Evolutionary conservation across 108 stramenopile genomes (phyloP).

Genomic region (Pseudonitzschia pungens): DNA sequence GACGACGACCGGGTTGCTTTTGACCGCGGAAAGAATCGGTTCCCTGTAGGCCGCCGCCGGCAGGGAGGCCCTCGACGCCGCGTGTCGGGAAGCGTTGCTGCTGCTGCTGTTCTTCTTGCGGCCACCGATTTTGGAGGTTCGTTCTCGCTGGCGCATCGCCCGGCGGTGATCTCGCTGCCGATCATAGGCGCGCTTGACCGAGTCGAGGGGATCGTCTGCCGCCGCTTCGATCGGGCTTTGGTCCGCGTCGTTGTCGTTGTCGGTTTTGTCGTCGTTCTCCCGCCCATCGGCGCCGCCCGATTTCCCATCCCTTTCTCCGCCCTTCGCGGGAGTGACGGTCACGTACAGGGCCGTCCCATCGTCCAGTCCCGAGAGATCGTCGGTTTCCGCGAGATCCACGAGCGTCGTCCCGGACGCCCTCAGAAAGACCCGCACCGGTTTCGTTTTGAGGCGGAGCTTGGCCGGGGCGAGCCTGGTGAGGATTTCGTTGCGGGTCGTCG

Average conservation of each 20-base stretch:
- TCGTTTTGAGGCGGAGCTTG: conserved; percentile 55
- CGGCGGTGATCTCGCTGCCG: conserved; percentile 16
- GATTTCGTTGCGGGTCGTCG: conserved; percentile 27
- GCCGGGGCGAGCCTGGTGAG: conserved; percentile 42
- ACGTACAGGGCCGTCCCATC: conserved; percentile 55
- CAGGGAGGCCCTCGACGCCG: conserved; percentile 29
- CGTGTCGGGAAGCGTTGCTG: conserved; percentile 7
- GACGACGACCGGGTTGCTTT: conserved; percentile 48
- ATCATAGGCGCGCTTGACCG: conserved; percentile 49
- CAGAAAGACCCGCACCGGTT: conserved; percentile 44
- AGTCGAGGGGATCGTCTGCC: conserved; percentile 45
- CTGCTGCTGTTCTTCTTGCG: background rate
- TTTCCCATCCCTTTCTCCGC: background rate
- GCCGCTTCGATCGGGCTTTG: conserved; percentile 9
- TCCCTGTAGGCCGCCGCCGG: conserved; percentile 51
- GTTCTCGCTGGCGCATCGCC: conserved; percentile 2
- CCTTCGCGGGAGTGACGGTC: conserved; percentile 15
- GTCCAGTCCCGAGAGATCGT: conserved; percentile 43
- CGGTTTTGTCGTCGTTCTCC: conserved; percentile 18
- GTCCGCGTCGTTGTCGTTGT: conserved; percentile 14
- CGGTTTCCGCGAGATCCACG: conserved; percentile 12
- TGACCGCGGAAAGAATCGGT: conserved; percentile 42
- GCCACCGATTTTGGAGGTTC: conserved; percentile 4
- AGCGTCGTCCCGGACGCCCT: conserved; percentile 2
- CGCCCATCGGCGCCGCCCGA: too few species aligned